Base-by-base conservation (phyloP, 129 eudicot species). In the Glebionis coronaria region DNA sequence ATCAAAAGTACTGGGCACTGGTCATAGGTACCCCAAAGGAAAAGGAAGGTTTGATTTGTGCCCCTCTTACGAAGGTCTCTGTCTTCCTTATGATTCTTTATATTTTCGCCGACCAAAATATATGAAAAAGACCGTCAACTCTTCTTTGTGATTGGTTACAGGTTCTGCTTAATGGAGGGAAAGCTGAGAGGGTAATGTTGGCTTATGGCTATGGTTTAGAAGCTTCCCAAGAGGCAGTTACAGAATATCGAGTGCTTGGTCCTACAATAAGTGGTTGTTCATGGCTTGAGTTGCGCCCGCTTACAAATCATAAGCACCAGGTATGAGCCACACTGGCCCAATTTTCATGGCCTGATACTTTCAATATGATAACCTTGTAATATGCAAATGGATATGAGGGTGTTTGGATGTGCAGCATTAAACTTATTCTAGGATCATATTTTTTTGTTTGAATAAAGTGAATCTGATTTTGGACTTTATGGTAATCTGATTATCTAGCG, bases 241-340 rank as follows among this genome's bases (percentile, higher is more conserved):
- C 96, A 29, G 95, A 88, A 79, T 92, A 92, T 69, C 87, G 96
- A 42, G 91, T 92, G 29, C 87, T 92, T 52, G 96, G 98, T 53
- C 98, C 96, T 11, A 88, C 78, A 60, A 88, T 92, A 13, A 92
- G 82, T 78, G 97, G 97, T 38, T 91, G 97, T 73, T 91, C 97
- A 29, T 91, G 97, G 97, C 69, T 91, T 46, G 98, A 92, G 79
- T 72, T 92, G 70, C 81, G 81, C 8, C 96, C 98, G 2, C 89
- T 63, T 61, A 92, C 98, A 14, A 83, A 86, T 76, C 73, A 85
- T 68, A 92, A 88, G 75, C 95, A 92, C 84, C 98, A 92, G 91
- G 96, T 91, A 77, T 23, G 59, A 27, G 31, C 42, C 64, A 72
- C 52, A 51, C 61, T 49, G 15, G 27, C 56, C 6, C 20, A 52